Percentiles rank a stretch among this genome's conserved stretches.
phyloP scores from a whole-genome alignment of 345 rosid species.

The Eucalyptus marginata region DNA sequence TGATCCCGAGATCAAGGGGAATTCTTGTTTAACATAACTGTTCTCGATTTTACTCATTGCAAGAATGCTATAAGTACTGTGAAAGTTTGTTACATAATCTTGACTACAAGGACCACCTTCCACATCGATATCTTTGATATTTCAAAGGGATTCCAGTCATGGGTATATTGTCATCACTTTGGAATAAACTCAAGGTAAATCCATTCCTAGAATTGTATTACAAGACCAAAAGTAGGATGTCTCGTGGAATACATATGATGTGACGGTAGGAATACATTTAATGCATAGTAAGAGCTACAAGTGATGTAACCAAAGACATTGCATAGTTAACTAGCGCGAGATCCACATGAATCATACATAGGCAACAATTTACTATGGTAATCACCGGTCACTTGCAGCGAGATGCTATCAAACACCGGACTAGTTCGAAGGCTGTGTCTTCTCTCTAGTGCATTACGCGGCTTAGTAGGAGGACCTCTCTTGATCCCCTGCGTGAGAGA shows the following conservation, averaged over 20 bases:
- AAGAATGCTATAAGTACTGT: not conserved
- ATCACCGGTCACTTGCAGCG: not conserved
- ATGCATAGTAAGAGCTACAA: too few relatives aligned
- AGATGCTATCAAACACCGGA: not conserved
- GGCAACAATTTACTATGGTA: not conserved
- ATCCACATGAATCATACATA: not conserved
- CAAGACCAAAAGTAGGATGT: accelerated
- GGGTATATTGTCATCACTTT: not conserved
- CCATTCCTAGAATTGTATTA: not conserved
- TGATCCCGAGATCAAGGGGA: not conserved
- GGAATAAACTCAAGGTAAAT: not conserved
- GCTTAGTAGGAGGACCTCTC: not conserved
- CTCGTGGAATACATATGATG: not conserved
- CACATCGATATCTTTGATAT: not conserved
- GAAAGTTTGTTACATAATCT: not conserved
- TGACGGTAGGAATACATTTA: too few relatives aligned
- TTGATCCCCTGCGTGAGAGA: not conserved
- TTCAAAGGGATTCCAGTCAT: not conserved
- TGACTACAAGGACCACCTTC: not conserved
- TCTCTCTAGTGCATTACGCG: too few relatives aligned
- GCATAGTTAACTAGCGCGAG: not conserved
- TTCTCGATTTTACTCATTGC: not conserved
- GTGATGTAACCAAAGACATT: too few relatives aligned
- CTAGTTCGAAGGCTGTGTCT: too few relatives aligned
- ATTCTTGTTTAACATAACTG: not conserved